A percentile compares a stretch with the other conserved stretches of the same genome.
Conservation (phyloP, 176 grass and related monocot species). For the Microstegium vimineum region DNA sequence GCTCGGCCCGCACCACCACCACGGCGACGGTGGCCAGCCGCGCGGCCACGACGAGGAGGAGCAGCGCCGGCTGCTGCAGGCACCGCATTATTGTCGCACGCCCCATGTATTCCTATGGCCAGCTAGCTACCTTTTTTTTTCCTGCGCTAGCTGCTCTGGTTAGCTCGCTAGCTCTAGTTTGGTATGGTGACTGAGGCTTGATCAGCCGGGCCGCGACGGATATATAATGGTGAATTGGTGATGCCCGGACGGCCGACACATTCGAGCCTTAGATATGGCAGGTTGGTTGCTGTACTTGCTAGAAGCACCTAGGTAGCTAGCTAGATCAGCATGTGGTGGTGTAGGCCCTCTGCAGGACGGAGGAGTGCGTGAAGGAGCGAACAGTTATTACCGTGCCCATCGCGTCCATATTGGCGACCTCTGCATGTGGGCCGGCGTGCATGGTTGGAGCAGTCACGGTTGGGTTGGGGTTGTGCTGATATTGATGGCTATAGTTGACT, state of each 20-base stretch:
- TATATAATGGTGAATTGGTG: not conserved
- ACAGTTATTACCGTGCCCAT: not conserved
- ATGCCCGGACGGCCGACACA: slow-evolving; percentile 3
- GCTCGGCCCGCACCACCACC: not conserved
- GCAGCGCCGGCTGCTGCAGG: not conserved
- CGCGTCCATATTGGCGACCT: not conserved
- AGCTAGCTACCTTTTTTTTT: not conserved
- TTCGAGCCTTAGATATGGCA: not conserved
- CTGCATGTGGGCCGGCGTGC: not conserved
- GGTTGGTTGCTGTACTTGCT: not conserved
- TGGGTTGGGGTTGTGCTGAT: not conserved
- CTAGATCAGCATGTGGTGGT: slow-evolving; percentile 1
- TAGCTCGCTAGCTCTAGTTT: not conserved
- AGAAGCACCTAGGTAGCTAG: not conserved
- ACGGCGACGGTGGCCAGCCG: not conserved
- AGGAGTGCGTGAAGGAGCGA: not conserved
- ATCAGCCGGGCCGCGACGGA: not conserved
- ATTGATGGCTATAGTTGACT: too few species aligned
- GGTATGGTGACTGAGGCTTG: not conserved
- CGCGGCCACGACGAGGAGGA: slow-evolving; percentile 13
- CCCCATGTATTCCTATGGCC: not conserved
- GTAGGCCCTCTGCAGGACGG: not conserved
- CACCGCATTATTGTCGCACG: not conserved
- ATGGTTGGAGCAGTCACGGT: slow-evolving; percentile 40
- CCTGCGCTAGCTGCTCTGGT: not conserved